These are phyloP conservation scores for Coemansia sp. DNA, from an alignment of 192 early-diverging fungal species.

Conservation along the genomic window DNA sequence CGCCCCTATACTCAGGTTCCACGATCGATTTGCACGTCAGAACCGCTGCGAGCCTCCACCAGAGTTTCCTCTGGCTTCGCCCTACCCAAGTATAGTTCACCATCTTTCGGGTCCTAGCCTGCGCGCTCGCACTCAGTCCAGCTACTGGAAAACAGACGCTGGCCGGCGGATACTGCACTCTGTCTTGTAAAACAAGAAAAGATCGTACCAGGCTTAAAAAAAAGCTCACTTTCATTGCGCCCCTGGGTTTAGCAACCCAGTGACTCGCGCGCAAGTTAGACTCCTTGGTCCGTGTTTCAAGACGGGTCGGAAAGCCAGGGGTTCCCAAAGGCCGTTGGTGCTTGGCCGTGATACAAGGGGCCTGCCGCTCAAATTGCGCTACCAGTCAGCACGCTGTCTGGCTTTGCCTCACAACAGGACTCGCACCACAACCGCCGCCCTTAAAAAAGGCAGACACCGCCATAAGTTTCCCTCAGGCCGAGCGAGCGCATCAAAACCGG, in stretches of 20 bases:
- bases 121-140: slow-evolving; percentile 64
- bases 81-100: slow-evolving; percentile 83
- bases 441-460: slow-evolving; percentile 28
- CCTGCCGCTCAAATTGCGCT: too few relatives aligned
- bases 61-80: slow-evolving; percentile 80
- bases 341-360: not conserved
- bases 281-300: slow-evolving; percentile 85
- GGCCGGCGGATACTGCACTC: slow-evolving; percentile 60
- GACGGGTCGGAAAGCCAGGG: slow-evolving; percentile 71
- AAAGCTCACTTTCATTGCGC: slow-evolving; percentile 60
- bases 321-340: slow-evolving; percentile 60
- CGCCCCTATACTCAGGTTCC: slow-evolving; percentile 79
- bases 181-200: slow-evolving; percentile 10
- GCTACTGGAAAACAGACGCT: slow-evolving; percentile 46
- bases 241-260: slow-evolving; percentile 54
- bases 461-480: slow-evolving; percentile 57
- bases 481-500: slow-evolving; percentile 49
- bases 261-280: slow-evolving; percentile 77
- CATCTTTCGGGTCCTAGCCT: slow-evolving; percentile 80
- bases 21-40: slow-evolving; percentile 78
- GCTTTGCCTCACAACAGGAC: not conserved
- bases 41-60: slow-evolving; percentile 75
- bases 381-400: slow-evolving; percentile 34
- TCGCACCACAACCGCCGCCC: not conserved
- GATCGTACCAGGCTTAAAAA: slow-evolving; percentile 31